These are phyloP conservation scores for Anisodus acutangulus DNA, from an alignment of 257 asterid species.

Conservation along the genomic window DNA sequence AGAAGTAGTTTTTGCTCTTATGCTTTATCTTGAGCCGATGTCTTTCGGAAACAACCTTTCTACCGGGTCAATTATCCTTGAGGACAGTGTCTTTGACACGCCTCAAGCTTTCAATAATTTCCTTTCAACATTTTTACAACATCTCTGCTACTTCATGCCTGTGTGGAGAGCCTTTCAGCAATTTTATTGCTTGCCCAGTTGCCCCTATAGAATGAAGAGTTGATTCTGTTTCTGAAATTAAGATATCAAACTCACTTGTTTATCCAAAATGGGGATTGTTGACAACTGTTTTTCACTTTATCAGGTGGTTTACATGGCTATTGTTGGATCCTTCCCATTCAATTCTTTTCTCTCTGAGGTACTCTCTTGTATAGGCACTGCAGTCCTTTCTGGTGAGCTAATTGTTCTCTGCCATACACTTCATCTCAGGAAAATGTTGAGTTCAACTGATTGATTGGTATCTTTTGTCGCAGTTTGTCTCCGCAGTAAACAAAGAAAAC, in stretches of 20 bases:
- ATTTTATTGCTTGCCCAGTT: not conserved
- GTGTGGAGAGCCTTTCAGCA: not conserved
- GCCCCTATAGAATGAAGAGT: not conserved
- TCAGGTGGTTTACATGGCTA: conserved; percentile 85
- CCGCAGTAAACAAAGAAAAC: conserved; percentile 85
- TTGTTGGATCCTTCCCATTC: conserved; percentile 93
- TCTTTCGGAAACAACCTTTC: too few species aligned
- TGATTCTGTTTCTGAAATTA: not conserved
- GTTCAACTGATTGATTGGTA: conserved; percentile 27
- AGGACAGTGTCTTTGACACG: too few species aligned
- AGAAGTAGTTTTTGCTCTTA: too few species aligned
- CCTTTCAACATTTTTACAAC: too few species aligned
- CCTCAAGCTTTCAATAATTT: too few species aligned
- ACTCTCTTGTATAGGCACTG: conserved; percentile 95
- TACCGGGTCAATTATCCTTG: too few species aligned
- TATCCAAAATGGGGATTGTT: not conserved
- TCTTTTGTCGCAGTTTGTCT: conserved; percentile 63
- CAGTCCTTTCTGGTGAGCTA: conserved; percentile 88
- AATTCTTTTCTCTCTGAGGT: conserved; percentile 94
- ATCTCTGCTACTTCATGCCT: not conserved
- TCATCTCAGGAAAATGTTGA: not conserved
- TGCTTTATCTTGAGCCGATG: too few species aligned
- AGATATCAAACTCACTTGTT: not conserved
- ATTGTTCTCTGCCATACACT: not conserved
- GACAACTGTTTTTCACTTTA: conserved; percentile 27